Evolutionary conservation across 306 rosid genomes (phyloP), one percentile per base, ranked within the genome.

Genomic region (Cercis canadensis): DNA sequence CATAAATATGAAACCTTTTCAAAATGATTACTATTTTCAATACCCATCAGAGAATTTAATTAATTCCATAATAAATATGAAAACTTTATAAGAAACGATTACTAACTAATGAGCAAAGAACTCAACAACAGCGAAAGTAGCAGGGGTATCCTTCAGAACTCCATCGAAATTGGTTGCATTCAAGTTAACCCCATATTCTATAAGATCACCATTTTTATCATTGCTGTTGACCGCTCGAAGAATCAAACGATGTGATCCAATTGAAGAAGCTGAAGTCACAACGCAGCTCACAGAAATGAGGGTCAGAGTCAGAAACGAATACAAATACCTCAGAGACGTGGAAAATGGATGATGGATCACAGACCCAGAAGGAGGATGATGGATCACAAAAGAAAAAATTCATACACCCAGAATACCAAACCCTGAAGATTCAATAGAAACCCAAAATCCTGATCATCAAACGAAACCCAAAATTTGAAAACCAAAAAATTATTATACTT

Each of bases 21-120:
- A 24, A 24, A 24, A 24, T 24, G 29, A 24, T 24, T 24, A 24
- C 29, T 24, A 24, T 24, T 14, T 15, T 13, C 47, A 68, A 44
- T 15, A 72, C 56, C 58, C 33, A 73, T 1, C 4, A 68, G 45
- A 57, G 32, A 73, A 24, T 21, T 67, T 41, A 39, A 37, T 31
- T 2, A 59, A 37, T 43, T 13, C 43, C 49, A 44, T 13, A 5
- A 17, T 6, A 62, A 65, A 72, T 11, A 68, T 2, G 44, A 46
- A 4, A 49, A 19, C 0, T 43, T 32, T 3, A 16, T 5, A 15
- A 47, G 4, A 55, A 65, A 53, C 14, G 9, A 33, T 7, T 1
- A 83, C 92, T 85, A 36, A 95, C 99, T 97, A 95, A 70, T 86
- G 75, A 32, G 99, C 97, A 57, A 86, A 91, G 84, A 95, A 95